Evolutionary conservation across 164 flowering plant genomes (phyloP).

Genomic region (Tetrastigma voinierianum): DNA sequence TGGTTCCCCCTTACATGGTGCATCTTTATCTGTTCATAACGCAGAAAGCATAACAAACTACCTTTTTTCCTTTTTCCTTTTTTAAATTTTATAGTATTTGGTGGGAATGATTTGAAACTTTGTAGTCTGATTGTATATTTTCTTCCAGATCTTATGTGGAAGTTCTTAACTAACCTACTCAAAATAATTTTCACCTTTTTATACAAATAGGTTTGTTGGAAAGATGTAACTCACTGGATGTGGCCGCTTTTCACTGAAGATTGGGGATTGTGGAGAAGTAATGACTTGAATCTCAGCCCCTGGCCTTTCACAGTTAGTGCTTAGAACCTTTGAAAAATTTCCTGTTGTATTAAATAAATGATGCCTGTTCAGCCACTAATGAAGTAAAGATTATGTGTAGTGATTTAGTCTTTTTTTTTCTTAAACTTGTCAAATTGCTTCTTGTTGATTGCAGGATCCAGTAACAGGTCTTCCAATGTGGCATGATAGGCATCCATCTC

Average conservation of each 20-base stretch:
- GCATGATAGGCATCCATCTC: conserved; percentile 68
- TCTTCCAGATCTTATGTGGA: no score
- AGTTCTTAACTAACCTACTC: background rate
- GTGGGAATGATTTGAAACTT: no score
- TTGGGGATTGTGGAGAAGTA: conserved; percentile 86
- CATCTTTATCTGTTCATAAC: background rate
- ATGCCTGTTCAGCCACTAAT: no score
- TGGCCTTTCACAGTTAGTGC: conserved; percentile 71
- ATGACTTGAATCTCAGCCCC: conserved; percentile 60
- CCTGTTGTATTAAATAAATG: background rate
- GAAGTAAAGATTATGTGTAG: no score
- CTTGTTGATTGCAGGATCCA: conserved; percentile 67
- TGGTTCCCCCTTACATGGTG: background rate
- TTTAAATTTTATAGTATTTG: background rate
- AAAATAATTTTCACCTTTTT: conserved; percentile 10
- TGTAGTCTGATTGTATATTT: no score
- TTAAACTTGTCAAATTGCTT: conserved; percentile 4
- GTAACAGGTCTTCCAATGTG: conserved; percentile 81
- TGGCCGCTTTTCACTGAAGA: conserved; percentile 94
- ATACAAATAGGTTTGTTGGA: conserved; percentile 67
- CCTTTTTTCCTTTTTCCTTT: background rate
- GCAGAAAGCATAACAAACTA: background rate
- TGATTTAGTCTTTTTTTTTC: background rate
- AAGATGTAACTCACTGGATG: conserved; percentile 95
- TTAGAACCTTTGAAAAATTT: background rate